These are phyloP conservation scores for Calonectria pseudoturangicola DNA, from an alignment of 2,329 filamentous ascomycete species.

Conservation along the genomic window DNA sequence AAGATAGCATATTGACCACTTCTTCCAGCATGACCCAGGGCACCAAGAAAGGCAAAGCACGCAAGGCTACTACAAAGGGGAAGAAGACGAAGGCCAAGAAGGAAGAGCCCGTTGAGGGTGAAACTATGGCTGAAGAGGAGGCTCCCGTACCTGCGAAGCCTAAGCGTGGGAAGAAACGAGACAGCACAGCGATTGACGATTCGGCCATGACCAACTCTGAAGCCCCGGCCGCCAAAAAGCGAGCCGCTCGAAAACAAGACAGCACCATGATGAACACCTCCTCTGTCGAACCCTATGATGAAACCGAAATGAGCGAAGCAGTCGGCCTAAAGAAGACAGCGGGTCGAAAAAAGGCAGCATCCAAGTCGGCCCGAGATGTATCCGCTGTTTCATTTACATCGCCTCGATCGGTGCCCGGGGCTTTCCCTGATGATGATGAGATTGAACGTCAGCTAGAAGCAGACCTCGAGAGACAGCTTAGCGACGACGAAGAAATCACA, in stretches of 20 bases:
- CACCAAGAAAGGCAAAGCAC: conserved; percentile 74
- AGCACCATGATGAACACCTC: conserved; percentile 67
- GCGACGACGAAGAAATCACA: conserved; percentile 71
- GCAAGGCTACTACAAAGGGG: conserved; percentile 66
- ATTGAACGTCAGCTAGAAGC: conserved; percentile 80
- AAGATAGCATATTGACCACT: conserved; percentile 77
- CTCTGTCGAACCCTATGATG: conserved; percentile 61
- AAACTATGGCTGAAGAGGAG: conserved; percentile 50
- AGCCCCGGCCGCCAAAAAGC: conserved; percentile 75
- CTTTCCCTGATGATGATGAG: conserved; percentile 76
- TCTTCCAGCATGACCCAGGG: conserved; percentile 75
- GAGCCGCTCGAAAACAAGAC: conserved; percentile 70
- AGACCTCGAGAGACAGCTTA: conserved; percentile 75
- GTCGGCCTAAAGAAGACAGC: conserved; percentile 54
- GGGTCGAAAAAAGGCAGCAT: conserved; percentile 62
- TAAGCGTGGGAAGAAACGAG: conserved; percentile 76
- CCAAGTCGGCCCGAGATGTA: conserved; percentile 58
- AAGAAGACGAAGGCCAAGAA: conserved; percentile 67
- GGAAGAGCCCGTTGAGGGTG: conserved; percentile 69
- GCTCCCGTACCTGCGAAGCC: conserved; percentile 58
- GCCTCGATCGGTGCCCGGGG: conserved; percentile 63
- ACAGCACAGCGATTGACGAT: conserved; percentile 76
- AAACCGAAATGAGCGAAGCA: conserved; percentile 64
- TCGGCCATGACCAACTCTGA: conserved; percentile 64
- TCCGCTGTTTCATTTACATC: conserved; percentile 73